Evolutionary conservation across 2,329 filamentous ascomycete genomes (phyloP).

Genomic region (Trichoderma brevicompactum): DNA sequence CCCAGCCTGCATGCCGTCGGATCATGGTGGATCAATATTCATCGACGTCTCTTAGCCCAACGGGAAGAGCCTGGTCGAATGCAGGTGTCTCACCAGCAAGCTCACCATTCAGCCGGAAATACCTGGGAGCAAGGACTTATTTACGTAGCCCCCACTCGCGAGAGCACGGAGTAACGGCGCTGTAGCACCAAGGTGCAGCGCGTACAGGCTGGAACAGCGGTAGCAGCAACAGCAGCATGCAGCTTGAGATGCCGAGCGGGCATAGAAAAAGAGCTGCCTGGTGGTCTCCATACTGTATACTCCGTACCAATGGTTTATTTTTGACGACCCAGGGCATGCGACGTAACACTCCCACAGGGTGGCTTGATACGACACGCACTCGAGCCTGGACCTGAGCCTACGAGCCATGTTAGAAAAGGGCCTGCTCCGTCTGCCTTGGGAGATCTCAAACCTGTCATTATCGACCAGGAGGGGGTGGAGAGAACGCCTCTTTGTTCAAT

Average conservation of each 20-base stretch:
- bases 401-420: conserved; percentile 6
- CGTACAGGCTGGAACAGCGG: neutral
- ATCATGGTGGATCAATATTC: conserved; percentile 26
- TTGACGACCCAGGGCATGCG: conserved; percentile 10
- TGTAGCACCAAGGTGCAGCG: conserved; percentile 8
- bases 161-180: conserved; percentile 10
- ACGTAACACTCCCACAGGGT: conserved; percentile 10
- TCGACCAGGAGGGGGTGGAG: neutral
- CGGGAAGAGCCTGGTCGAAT: conserved; percentile 21
- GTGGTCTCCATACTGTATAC: conserved; percentile 3
- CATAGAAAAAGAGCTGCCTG: neutral
- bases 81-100: conserved; percentile 25
- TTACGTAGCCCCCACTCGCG: conserved; percentile 19
- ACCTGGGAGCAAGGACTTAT: conserved; percentile 15
- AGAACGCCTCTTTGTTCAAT: neutral
- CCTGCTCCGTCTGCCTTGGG: neutral
- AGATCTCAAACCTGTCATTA: conserved; percentile 22
- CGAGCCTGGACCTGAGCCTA: neutral
- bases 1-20: conserved; percentile 26
- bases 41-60: conserved; percentile 16
- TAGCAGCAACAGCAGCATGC: neutral
- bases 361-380: neutral
- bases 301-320: neutral
- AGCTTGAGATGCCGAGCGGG: conserved; percentile 1
- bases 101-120: conserved; percentile 28